Base-by-base conservation (phyloP, 352 stramenopile species). In the Globisporangium nagaii region DNA sequence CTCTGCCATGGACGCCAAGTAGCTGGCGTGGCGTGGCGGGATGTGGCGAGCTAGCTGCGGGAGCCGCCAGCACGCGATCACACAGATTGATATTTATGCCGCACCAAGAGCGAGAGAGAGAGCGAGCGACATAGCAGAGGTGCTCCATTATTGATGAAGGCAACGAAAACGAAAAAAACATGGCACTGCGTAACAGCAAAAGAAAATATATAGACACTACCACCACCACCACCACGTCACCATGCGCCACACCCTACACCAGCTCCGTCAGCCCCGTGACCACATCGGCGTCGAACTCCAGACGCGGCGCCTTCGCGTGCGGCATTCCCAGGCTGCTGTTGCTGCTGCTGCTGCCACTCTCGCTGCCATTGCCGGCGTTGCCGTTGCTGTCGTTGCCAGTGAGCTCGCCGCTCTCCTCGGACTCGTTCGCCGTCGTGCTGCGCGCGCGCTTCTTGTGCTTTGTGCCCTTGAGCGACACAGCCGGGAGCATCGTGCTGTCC, bases 401-500 rank as follows among this genome's bases (percentile, higher is more conserved):
- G n/a, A n/a, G 24, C n/a, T 50, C 12, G 2, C 25, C 22, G 27
- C 27, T 41, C 20, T 42, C 46, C 6, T 53, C 46, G 5, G 20
- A 15, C 1, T 53, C 46, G 11, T 11, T 28, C 5, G 15, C 44
- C 30, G 35, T 57, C 24, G 15, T 72, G 27, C 41, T 58, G 12
- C 71, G 71, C 25, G 63, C 61, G 9, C 77, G 75, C 58, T 87
- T 88, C 63, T 83, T 84, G 65, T 75, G 68, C 68, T 86, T 89
- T 34, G 53, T 58, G 11, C 65, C 68, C 40, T 79, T 78, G 39
- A 72, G 30, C 15, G 68, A 73, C 4, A 72, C 43, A 1, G 76
- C 79, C 27, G 81, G 79, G 19, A 79, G 62, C 30, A 92, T 67
- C 9, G 76, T 75, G 34, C 70, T 49, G 58, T 92, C 81, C 60